Evolutionary conservation across 139 green algal genomes (phyloP), one percentile per base, ranked within the genome.

Genomic region (Tetratostichococcus sp.): DNA sequence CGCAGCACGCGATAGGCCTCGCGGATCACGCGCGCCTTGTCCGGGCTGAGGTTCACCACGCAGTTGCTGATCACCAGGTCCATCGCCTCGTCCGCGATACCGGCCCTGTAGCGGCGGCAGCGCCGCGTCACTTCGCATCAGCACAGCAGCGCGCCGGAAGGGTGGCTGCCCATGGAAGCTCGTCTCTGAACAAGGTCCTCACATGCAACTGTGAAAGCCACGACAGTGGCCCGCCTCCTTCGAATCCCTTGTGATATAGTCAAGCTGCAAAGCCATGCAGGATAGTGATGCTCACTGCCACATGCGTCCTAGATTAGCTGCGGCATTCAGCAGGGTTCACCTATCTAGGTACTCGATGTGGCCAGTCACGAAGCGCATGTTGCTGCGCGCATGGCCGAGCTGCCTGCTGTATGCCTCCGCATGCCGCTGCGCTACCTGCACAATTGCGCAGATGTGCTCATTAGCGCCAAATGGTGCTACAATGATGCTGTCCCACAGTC

Each of bases 21-120:
- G 32, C 31, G 26, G 23, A 82, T 33, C 25, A 96, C 91, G 19
- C 77, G 68, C 16, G 78, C 74, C 85, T 98, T 98, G 80, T 96
- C 86, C 0, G 92, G 89, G 16, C 83, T 91, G 30, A 98, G 83
- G 82, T 98, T 98, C 74, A 98, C 81, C 65, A 98, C 94, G 83
- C 94, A 98, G 85, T 98, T 98, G 31, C 84, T 94, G 78, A 99
- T 97, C 69, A 97, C 84, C 17, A 99, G 67, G 82, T 99, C 93
- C 28, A 97, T 75, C 30, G 77, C 87, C 16, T 79, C 79, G 42
- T 95, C 88, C 23, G 80, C 58, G 22, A 97, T 83, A 35, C 91
- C 89, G 28, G 89, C 92, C 17, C 76, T 62, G 50, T 2, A 62
- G 19, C 50, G 14, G n/a, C n/a, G n/a, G n/a, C n/a, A n/a, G n/a